phyloP scores from a whole-genome alignment of 345 rosid species.

The Eucalyptus lansdowneana region DNA sequence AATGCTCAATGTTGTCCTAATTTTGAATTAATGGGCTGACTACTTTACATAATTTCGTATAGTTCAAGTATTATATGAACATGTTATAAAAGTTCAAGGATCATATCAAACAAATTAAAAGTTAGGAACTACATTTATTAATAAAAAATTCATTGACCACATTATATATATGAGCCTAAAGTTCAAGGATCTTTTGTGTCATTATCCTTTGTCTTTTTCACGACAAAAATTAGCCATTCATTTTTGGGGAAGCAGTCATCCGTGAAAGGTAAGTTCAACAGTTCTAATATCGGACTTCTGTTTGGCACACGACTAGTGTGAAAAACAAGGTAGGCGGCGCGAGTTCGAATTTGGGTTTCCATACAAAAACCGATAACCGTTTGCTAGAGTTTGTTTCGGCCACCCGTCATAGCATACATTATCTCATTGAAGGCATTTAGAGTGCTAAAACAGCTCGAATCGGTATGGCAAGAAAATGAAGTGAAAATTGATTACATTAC shows the following conservation, averaged over 20 bases:
- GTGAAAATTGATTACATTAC: not conserved
- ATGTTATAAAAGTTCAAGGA: fast-evolving
- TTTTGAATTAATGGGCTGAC: too few species aligned
- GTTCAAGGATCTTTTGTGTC: too few species aligned
- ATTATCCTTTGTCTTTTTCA: not conserved
- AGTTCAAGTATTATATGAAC: too few species aligned
- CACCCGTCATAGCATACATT: not conserved
- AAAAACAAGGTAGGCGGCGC: not conserved
- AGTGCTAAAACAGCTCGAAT: not conserved
- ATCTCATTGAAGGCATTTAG: not conserved
- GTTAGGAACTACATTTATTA: fast-evolving
- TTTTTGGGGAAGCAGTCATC: not conserved
- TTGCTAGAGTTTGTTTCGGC: not conserved
- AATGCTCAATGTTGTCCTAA: fast-evolving
- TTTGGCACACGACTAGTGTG: not conserved
- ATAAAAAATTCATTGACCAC: too few species aligned
- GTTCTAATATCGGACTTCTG: not conserved
- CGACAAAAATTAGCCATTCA: not conserved
- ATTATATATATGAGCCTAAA: too few species aligned
- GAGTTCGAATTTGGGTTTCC: not conserved
- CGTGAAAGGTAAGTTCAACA: not conserved
- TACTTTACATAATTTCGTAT: too few species aligned
- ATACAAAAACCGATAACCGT: not conserved
- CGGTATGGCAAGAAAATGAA: not conserved
- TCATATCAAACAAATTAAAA: too few species aligned